Evolutionary conservation across 768 basidiomycete genomes (phyloP), one percentile per base, ranked within the genome.

Genomic region (Infundibulicybe gibba): DNA sequence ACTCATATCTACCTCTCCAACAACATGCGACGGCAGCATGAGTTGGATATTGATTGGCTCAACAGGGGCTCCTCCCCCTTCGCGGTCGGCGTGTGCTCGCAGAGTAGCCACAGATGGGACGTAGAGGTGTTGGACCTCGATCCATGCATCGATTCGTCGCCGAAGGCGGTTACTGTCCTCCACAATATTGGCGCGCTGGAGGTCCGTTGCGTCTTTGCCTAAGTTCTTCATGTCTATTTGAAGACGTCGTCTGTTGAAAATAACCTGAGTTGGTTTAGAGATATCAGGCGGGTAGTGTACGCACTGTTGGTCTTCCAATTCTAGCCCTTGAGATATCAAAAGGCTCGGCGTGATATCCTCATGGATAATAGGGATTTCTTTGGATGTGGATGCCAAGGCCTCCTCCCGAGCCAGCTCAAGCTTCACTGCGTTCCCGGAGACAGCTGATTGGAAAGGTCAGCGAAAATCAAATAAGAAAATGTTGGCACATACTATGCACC

Each of bases 241-340:
- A 30, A 61, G 51, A 13, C 48, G 44, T 16, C 49, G 49, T 46
- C 60, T 62, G 35, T n/a, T n/a, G n/a, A n/a, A n/a, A n/a, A 32
- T 11, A 16, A 25, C 20, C 13, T 40, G 33, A 14, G 25, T 16
- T 45, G 40, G 43, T n/a, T 33, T 31, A 19, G 16, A 38, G 20
- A 37, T n/a, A 5, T 2, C 20, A 12, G 40, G 31, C 8, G 12
- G 37, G 20, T 15, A 9, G 13, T 19, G 10, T 16, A 62, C 64
- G 20, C 41, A 69, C 67, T 69, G 63, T 32, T 49, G 50, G 10
- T 63, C 62, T 44, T 72, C 65, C 4, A 71, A 21, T 25, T 69
- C 62, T 1, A 70, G 39, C 6, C 62, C 67, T 20, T 52, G 53
- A 0, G 48, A 50, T 33, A 70, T 55, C 11, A 71, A 49, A 9